Evolutionary conservation across 257 asterid genomes (phyloP).

Genomic region (Fraxinus cuspidata): DNA sequence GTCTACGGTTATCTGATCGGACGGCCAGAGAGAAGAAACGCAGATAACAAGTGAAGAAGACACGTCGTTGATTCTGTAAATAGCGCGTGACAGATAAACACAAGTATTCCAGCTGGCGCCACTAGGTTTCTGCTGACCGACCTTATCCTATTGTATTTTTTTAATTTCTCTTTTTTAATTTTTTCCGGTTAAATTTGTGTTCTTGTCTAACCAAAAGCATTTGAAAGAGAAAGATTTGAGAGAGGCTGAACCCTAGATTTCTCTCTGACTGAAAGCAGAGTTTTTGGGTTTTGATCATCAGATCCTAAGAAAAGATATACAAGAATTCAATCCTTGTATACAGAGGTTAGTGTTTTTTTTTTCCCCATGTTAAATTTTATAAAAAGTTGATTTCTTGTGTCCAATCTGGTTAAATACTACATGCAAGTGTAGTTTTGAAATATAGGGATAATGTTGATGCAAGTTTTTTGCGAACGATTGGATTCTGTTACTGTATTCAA

Average conservation of each 20-base stretch:
- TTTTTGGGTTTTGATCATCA: constrained; percentile 32
- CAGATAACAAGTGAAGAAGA: neutral
- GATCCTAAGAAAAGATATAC: constrained; percentile 22
- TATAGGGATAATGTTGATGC: constrained; percentile 3
- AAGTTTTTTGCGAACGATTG: constrained; percentile 19
- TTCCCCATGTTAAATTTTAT: constrained; percentile 10
- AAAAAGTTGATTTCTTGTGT: neutral
- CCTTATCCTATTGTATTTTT: constrained; percentile 47
- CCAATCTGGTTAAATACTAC: neutral
- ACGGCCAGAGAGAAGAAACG: neutral
- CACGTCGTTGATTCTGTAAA: constrained; percentile 20
- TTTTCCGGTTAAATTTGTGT: constrained; percentile 15
- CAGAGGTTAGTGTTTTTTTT: constrained; percentile 30
- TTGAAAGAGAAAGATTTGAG: constrained; percentile 24
- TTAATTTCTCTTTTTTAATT: neutral
- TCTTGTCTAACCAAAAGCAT: constrained; percentile 24
- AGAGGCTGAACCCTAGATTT: constrained; percentile 43
- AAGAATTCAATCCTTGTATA: constrained; percentile 21
- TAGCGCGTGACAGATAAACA: constrained; percentile 40
- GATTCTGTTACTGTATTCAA: constrained; percentile 15
- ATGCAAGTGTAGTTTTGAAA: constrained; percentile 21
- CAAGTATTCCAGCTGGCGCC: constrained; percentile 44
- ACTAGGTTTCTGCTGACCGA: constrained; percentile 48
- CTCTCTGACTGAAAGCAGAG: constrained; percentile 34
- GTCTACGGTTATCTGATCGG: neutral